Evolutionary conservation across 495 filamentous ascomycete species (phyloP).

Genomic region (Penicillium dipodomyicola): DNA sequence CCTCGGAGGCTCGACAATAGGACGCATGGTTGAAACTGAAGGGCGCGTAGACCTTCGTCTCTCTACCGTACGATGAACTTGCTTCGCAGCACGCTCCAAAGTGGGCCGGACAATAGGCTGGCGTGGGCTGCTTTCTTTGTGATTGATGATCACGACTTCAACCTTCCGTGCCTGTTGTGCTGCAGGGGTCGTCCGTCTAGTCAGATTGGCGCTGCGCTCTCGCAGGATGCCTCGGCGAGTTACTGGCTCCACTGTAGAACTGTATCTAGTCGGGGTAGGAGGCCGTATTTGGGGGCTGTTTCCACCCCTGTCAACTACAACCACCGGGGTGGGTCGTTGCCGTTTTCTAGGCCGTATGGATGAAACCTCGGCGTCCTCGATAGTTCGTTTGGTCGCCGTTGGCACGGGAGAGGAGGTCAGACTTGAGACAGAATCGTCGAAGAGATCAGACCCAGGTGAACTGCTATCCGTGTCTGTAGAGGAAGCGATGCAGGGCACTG

Average conservation of each 20-base stretch:
- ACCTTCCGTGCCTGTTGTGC: constrained; percentile 20
- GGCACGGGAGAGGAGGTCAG: constrained; percentile 37
- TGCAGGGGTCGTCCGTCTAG: background rate
- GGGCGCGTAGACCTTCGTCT: constrained; percentile 22
- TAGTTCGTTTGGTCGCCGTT: constrained; percentile 24
- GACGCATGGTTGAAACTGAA: constrained; percentile 4
- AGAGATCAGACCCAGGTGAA: constrained; percentile 21
- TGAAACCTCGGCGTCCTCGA: constrained; percentile 13
- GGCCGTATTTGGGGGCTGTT: background rate
- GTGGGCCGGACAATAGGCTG: constrained; percentile 1
- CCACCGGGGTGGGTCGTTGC: constrained; percentile 19
- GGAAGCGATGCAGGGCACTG: constrained; percentile 14
- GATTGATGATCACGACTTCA: constrained; percentile 43
- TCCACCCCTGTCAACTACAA: constrained; percentile 14
- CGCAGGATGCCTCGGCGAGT: constrained; percentile 19
- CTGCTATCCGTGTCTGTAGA: constrained; percentile 34
- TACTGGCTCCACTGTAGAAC: constrained; percentile 13
- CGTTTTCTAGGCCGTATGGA: constrained; percentile 30
- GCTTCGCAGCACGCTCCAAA: constrained; percentile 16
- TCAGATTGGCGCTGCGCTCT: constrained; percentile 18
- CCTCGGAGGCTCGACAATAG: background rate
- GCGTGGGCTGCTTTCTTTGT: constrained; percentile 7
- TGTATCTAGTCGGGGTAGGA: constrained; percentile 1
- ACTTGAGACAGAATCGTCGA: constrained; percentile 5
- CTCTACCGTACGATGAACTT: constrained; percentile 22